A percentile compares a stretch with the other conserved stretches of the same genome.
Evolutionary conservation across 768 basidiomycete genomes (phyloP).

Genomic region (Infundibulicybe gibba): DNA sequence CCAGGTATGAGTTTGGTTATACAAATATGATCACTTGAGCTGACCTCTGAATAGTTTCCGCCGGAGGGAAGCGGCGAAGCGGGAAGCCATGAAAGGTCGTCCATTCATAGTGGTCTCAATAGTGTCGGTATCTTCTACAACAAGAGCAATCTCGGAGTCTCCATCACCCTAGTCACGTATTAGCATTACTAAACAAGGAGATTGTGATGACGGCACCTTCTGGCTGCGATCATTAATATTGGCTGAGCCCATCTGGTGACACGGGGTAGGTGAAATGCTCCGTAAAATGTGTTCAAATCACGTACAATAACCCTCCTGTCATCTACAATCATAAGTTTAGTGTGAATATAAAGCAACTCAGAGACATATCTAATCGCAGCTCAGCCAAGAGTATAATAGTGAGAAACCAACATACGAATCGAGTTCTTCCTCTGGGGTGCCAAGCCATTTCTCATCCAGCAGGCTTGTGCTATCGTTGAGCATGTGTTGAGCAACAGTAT

Average conservation of each 20-base stretch:
- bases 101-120: constrained; percentile 80
- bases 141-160: constrained; percentile 91
- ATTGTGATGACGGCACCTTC: constrained; percentile 36
- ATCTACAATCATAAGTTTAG: constrained; percentile 93
- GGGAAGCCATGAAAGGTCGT: constrained; percentile 60
- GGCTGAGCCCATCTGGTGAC: constrained; percentile 80
- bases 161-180: constrained; percentile 65
- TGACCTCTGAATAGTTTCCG: constrained; percentile 80
- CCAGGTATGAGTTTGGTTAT: constrained; percentile 4
- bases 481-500: constrained; percentile 81
- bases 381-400: constrained; percentile 9
- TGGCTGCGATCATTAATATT: constrained; percentile 90
- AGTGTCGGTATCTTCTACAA: constrained; percentile 86
- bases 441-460: constrained; percentile 81
- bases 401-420: constrained; percentile 52
- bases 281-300: constrained; percentile 7
- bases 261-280: background rate
- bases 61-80: constrained; percentile 82
- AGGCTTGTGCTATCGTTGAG: constrained; percentile 59
- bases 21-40: constrained; percentile 7
- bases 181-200: background rate
- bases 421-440: constrained; percentile 79
- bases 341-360: constrained; percentile 82
- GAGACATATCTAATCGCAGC: constrained; percentile 60
- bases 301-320: constrained; percentile 85